Conservation (phyloP, 345 rosid species). For the Sonneratia alba region DNA sequence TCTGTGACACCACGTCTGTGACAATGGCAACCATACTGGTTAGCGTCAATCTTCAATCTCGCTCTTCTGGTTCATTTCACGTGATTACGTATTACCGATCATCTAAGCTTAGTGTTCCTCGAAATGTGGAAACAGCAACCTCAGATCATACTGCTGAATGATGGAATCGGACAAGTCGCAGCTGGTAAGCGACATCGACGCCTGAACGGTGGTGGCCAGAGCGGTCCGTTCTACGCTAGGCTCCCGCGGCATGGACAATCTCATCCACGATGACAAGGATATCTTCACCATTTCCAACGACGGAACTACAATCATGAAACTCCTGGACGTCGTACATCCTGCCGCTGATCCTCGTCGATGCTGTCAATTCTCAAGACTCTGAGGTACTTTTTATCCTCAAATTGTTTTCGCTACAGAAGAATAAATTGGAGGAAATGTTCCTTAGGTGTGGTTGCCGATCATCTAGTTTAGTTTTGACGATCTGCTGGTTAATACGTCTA, state of each 20-base stretch:
- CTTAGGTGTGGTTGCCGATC: not conserved
- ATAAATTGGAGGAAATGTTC: not conserved
- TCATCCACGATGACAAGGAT: slow-evolving; percentile 94
- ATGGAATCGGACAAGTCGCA: slow-evolving; percentile 95
- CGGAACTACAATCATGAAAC: slow-evolving; percentile 98
- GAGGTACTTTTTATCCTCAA: slow-evolving; percentile 35
- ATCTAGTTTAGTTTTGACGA: not conserved
- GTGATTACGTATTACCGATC: not conserved
- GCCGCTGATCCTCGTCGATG: slow-evolving; percentile 98
- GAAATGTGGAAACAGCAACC: slow-evolving; percentile 67
- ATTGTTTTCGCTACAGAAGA: not conserved
- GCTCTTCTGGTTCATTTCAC: not conserved
- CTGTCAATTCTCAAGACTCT: slow-evolving; percentile 97
- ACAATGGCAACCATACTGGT: slow-evolving; percentile 31
- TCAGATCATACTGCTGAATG: slow-evolving; percentile 94
- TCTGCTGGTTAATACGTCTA: not conserved
- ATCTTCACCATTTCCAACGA: slow-evolving; percentile 91
- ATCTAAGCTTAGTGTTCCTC: not conserved
- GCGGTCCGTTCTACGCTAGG: slow-evolving; percentile 87
- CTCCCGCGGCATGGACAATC: slow-evolving; percentile 96
- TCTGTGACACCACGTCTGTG: slow-evolving; percentile 9
- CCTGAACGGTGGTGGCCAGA: slow-evolving; percentile 87
- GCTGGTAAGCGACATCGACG: slow-evolving; percentile 90
- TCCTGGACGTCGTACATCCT: slow-evolving; percentile 88
- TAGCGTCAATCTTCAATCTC: not conserved